Conservation (phyloP, 2,329 filamentous ascomycete genomes). For the Calonectria hawksworthii region DNA sequence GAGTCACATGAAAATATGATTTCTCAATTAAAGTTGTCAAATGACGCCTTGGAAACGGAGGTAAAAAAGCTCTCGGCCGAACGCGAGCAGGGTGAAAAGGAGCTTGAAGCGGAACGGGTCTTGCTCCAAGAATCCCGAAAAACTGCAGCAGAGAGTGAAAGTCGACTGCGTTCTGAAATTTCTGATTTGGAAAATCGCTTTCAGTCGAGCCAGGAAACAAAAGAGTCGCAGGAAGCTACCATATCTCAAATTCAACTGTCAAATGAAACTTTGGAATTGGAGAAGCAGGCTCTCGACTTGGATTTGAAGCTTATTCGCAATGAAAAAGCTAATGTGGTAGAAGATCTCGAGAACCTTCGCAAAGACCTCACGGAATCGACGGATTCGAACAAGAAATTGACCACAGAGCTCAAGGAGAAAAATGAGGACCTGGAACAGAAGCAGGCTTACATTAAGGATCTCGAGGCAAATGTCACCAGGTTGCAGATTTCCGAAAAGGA, state of each 20-base stretch:
- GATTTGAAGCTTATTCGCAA: neutral
- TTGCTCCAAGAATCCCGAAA: neutral
- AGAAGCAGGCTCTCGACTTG: neutral
- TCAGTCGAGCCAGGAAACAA: neutral
- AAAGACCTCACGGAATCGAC: neutral
- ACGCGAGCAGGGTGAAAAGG: neutral
- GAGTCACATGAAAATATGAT: neutral
- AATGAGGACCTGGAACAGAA: neutral
- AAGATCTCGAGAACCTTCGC: neutral
- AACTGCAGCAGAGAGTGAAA: neutral
- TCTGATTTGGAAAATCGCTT: neutral
- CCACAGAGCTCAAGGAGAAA: neutral
- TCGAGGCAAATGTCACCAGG: neutral
- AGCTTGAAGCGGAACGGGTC: neutral
- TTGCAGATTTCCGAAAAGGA: neutral
- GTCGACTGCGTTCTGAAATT: neutral
- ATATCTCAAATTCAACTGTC: neutral
- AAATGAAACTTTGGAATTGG: neutral
- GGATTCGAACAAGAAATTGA: neutral
- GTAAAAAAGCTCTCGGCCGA: neutral
- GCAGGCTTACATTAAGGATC: neutral
- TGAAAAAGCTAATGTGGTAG: neutral
- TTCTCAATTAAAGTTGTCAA: neutral
- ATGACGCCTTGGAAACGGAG: neutral
- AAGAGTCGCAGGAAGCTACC: neutral